Evolutionary conservation across 495 filamentous ascomycete species (phyloP).

Genomic region (Penicillium simplicissimum): DNA sequence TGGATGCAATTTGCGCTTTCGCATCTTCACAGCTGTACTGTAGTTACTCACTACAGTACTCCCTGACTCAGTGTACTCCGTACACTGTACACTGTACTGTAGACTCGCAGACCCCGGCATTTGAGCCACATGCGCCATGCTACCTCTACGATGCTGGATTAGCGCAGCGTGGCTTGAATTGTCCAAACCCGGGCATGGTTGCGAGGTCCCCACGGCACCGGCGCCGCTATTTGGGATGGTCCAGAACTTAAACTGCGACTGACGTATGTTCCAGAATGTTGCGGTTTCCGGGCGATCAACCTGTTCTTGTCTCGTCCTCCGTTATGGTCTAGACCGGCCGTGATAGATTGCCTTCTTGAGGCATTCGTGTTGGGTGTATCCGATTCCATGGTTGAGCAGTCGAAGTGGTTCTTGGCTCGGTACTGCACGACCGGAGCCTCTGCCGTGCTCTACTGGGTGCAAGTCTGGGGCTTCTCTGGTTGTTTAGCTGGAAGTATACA

Average conservation of each 20-base stretch:
- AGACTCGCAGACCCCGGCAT: slow-evolving; percentile 6
- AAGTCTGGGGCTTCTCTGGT: too few species aligned
- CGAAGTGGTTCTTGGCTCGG: not conserved
- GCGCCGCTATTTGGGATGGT: not conserved
- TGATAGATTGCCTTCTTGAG: too few species aligned
- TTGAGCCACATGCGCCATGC: slow-evolving; percentile 2
- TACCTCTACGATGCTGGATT: not conserved
- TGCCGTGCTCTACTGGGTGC: too few species aligned
- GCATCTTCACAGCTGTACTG: too few species aligned
- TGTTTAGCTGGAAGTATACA: too few species aligned
- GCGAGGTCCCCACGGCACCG: not conserved
- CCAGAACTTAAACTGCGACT: not conserved
- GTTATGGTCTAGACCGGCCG: not conserved
- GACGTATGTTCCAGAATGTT: not conserved
- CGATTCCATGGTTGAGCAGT: not conserved
- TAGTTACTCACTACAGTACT: too few species aligned
- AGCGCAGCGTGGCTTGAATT: not conserved
- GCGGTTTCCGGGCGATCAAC: not conserved
- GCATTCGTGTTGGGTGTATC: not conserved
- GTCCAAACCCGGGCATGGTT: not conserved
- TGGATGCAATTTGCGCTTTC: too few species aligned
- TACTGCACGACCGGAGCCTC: not conserved
- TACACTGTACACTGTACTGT: too few species aligned
- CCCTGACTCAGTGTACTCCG: too few species aligned
- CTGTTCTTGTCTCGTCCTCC: not conserved